Base-by-base conservation (phyloP, 768 basidiomycete species). In the Mycena belliarum region DNA sequence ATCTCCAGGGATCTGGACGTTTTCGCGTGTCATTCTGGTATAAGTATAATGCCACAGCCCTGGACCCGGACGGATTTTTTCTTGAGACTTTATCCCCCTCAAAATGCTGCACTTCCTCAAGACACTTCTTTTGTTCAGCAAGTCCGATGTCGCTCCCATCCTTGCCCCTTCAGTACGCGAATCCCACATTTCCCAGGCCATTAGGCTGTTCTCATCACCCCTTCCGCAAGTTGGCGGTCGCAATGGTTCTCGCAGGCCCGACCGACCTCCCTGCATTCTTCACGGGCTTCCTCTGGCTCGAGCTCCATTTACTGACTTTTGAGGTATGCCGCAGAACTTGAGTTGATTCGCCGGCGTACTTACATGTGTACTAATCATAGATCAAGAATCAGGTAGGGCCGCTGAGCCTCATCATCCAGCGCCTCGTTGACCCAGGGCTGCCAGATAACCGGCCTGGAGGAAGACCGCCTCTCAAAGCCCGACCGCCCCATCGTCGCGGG, bases 391-490 rank as follows among this genome's bases (percentile, higher is more conserved):
- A 55, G 32, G 54, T 33, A 49, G 12, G 37, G 11, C 44, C 12
- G 32, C 20, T 9, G 28, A 21, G 11, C 43, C 9, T 12, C 2
- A 20, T 25, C 10, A 23, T 20, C 9, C 23, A 38, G 12, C 23
- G 3, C 4, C 9, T 15, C 29, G 16, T 14, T 46, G 25, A 54
- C 35, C 35, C 35, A 35, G 21, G 15, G 15, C 16, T 16, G 9
- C n/a, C 24, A 54, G 52, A 54, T 54, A 45, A 50, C 57, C 25
- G 66, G 64, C 2, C 32, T 67, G 12, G 64, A 67, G 24, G 66
- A 67, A 53, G 66, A 67, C 29, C 55, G 45, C 53, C 50, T 67
- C 18, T 55, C 62, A 5, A 67, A 67, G 47, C 66, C 66, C 35
- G 21, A 58, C 32, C 57, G 66, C n/a, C 66, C 66, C 4, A 58